Conservation (phyloP, 164 flowering plant species). For the Stephania yunnanensis region DNA sequence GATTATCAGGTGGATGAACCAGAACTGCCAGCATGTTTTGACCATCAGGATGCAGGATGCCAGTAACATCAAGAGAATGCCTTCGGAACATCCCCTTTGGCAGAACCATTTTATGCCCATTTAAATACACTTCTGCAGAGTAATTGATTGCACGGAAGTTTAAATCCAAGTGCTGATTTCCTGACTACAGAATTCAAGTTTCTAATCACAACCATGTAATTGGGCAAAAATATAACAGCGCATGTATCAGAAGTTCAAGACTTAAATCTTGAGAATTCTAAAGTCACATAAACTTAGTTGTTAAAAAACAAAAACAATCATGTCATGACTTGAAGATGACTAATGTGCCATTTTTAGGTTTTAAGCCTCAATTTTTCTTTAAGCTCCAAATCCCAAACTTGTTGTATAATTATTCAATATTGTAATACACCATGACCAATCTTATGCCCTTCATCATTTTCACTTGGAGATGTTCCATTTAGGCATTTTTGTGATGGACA, state of each 20-base stretch:
- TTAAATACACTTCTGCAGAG: conserved; percentile 84
- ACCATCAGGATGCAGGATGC: conserved; percentile 65
- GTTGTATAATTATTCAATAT: no score
- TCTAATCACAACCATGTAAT: conserved; percentile 10
- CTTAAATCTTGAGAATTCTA: neutral
- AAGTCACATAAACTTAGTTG: neutral
- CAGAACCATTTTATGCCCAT: conserved; percentile 74
- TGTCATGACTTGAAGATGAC: neutral
- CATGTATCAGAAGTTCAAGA: neutral
- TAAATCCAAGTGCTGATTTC: conserved; percentile 66
- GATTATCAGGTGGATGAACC: conserved; percentile 92
- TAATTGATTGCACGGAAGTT: conserved; percentile 93
- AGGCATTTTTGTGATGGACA: neutral
- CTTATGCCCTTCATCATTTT: neutral
- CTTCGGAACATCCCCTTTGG: conserved; percentile 97
- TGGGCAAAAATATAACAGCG: neutral
- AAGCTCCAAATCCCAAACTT: no score
- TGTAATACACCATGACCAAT: no score
- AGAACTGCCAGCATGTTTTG: conserved; percentile 80
- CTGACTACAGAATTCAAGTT: conserved; percentile 40
- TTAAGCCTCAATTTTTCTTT: no score
- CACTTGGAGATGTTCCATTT: neutral
- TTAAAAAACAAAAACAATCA: neutral
- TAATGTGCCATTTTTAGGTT: no score
- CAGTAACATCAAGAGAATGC: conserved; percentile 81